These are phyloP conservation scores for Kwoniella pini DNA, from an alignment of 768 basidiomycete species.

Conservation along the genomic window DNA sequence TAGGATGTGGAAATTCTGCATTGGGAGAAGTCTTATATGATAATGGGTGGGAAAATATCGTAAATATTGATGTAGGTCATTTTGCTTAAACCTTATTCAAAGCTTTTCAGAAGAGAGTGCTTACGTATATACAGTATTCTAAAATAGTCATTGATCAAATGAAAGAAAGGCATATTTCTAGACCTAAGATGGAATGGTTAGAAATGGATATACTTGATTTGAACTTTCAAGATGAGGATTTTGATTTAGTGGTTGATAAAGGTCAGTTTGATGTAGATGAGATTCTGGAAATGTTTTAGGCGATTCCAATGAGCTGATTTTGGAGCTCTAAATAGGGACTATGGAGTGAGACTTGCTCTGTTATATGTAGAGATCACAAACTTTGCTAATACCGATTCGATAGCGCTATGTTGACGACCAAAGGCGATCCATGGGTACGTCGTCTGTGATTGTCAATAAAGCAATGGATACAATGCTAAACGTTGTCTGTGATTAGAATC, in stretches of 20 bases:
- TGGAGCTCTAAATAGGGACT: constrained; percentile 29
- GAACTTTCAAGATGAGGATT: constrained; percentile 46
- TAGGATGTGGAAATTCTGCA: constrained; percentile 49
- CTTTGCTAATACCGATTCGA: not conserved
- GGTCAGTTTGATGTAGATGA: constrained; percentile 38
- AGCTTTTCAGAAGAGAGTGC: too few relatives aligned
- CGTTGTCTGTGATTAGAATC: constrained; percentile 39
- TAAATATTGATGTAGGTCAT: constrained; percentile 53
- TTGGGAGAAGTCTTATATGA: constrained; percentile 53
- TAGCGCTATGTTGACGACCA: constrained; percentile 54
- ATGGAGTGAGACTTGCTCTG: constrained; percentile 39
- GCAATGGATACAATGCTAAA: too few relatives aligned
- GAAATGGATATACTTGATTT: constrained; percentile 55
- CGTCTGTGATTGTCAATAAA: not conserved
- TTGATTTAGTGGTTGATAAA: constrained; percentile 55
- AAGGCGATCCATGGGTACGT: constrained; percentile 55
- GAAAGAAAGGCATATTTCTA: constrained; percentile 40
- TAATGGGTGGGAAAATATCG: constrained; percentile 53
- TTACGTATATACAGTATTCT: constrained; percentile 43
- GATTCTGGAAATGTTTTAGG: too few relatives aligned
- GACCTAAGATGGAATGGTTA: constrained; percentile 52
- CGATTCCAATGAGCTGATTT: too few relatives aligned
- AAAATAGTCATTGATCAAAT: constrained; percentile 52
- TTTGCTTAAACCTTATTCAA: not conserved
- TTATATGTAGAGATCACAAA: not conserved